Evolutionary conservation across 352 stramenopile species (phyloP), one percentile per base, ranked within the genome.

Genomic region (Globisporangium viniferum): DNA sequence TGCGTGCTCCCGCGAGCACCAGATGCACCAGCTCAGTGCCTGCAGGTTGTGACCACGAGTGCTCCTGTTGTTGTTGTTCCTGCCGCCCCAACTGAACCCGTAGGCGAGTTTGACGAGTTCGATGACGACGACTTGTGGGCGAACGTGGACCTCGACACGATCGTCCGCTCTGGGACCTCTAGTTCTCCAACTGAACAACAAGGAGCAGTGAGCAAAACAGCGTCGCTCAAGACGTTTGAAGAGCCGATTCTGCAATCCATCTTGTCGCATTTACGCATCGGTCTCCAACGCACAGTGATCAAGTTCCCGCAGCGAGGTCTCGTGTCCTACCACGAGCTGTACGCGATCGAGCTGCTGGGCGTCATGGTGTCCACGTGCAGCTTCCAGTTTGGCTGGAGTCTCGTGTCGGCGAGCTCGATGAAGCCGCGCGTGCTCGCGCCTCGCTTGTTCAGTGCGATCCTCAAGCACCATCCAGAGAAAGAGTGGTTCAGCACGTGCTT

Each of bases 401-500:
- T 81, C 2, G 61, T 90, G 12, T 79, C 69, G 3, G 64, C 66
- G 29, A 60, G 66, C 7, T 78, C 76, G 9, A 59, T 76, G 9
- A 92, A 90, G 59, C 54, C 67, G 0, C 76, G 81, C 27, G 79
- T 89, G 55, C 71, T 95, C 29, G 80, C 76, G 6, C 80, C 85
- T 53, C 81, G 84, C 2, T 59, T 95, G 6, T 67, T 95, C 10
- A 76, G 72, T 59, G 73, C 84, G 39, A 75, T 79, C 20, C 64
- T 95, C 27, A 90, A 89, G 64, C 78, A 91, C 57, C 76, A 81
- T 31, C 58, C 66, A 0, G 73, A 87, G 44, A 89, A 86, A 27
- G 72, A 92, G 41, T 93, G 87, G 87, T 77, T 95, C 31, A 72
- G 67, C 10, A 89, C 76, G 15, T 76, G 73, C 18, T 93, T 93